Evolutionary conservation across 192 early-diverging fungal species (phyloP), one percentile per base, ranked within the genome.

Genomic region (Kickxella alabastrina): DNA sequence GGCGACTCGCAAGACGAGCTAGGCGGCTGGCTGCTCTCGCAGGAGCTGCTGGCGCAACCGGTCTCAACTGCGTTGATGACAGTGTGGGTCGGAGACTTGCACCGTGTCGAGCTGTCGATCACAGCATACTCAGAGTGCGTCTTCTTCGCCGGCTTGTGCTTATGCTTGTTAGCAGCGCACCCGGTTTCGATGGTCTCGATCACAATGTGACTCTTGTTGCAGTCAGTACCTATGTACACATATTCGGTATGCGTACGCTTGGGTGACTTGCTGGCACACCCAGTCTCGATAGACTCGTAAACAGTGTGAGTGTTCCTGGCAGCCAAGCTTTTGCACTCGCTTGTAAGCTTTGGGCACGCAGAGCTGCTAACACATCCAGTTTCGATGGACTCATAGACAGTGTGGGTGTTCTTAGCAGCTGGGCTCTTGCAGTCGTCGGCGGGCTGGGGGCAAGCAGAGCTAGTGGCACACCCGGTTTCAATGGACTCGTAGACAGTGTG

Each of bases 381-480:
- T 34, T 70, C 59, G 13, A 70, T 46, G 0, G 56, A 49, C 48
- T 63, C 34, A 48, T 38, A 55, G 4, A 52, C 68, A 0, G 60
- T 63, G 26, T 70, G 68, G 6, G 60, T 70, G 52, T 54, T 54
- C 13, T 49, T n/a, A n/a, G n/a, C n/a, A n/a, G n/a, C n/a, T n/a
- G n/a, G n/a, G n/a, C n/a, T n/a, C n/a, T n/a, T n/a, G n/a, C n/a
- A n/a, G n/a, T n/a, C n/a, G n/a, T n/a, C n/a, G n/a, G n/a, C n/a
- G n/a, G n/a, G n/a, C n/a, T n/a, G n/a, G n/a, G n/a, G n/a, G n/a
- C n/a, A 26, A 31, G 52, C 27, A 23, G 24, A 46, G 9, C 14
- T 24, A 19, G 31, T 9, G n/a, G 37, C 25, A 3, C 38, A 49
- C 34, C 48, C 18, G n/a, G 35, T 55, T 25, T 68, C 65, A 13